phyloP scores from a whole-genome alignment of 2,329 filamentous ascomycete genomes.

The Pseudocercospora musae region DNA sequence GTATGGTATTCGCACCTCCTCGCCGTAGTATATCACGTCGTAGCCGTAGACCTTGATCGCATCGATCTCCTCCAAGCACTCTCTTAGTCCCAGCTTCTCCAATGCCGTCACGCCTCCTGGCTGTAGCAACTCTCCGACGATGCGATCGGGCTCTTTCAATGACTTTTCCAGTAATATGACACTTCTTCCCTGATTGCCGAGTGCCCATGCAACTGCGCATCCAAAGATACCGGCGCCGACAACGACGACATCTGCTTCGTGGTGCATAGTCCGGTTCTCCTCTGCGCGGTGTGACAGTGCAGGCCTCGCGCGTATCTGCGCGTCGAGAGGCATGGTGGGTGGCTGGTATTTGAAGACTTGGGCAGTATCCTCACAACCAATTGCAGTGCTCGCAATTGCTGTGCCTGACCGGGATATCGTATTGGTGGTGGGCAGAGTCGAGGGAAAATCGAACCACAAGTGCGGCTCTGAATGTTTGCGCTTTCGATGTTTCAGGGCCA shows the following conservation, averaged over 20 bases:
- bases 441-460: background rate
- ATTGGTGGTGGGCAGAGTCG: background rate
- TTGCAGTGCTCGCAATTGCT: background rate
- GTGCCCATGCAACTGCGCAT: constrained; percentile 76
- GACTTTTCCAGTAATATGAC: constrained; percentile 86
- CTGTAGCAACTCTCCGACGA: constrained; percentile 92
- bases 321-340: background rate
- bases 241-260: constrained; percentile 78
- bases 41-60: constrained; percentile 80
- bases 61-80: constrained; percentile 87
- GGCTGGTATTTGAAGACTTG: background rate
- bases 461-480: background rate
- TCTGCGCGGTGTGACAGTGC: constrained; percentile 20
- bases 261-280: constrained; percentile 51
- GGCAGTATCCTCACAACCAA: background rate
- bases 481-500: background rate
- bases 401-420: background rate
- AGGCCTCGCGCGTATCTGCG: constrained; percentile 10
- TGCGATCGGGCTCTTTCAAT: constrained; percentile 89
- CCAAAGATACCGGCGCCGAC: constrained; percentile 90
- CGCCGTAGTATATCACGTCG: constrained; percentile 76
- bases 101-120: constrained; percentile 84
- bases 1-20: constrained; percentile 74
- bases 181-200: constrained; percentile 85
- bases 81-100: constrained; percentile 71